Conservation (phyloP, 495 filamentous ascomycete species). For the Penicillium manginii region DNA sequence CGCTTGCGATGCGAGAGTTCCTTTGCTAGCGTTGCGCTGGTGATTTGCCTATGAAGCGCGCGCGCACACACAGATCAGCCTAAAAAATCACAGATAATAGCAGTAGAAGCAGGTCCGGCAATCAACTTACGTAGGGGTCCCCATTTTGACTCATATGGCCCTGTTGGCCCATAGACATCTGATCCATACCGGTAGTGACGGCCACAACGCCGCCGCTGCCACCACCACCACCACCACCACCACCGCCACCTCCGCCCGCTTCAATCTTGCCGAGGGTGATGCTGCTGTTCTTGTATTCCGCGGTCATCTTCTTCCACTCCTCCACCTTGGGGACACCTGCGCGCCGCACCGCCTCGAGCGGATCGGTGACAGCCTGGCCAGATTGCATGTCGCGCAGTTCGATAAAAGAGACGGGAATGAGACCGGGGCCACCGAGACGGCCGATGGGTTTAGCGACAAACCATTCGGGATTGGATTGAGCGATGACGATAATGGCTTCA, state of each 20-base stretch:
- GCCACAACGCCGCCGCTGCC: conserved; percentile 45
- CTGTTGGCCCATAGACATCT: conserved; percentile 67
- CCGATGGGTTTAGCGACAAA: conserved; percentile 99
- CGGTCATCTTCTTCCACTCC: conserved; percentile 99
- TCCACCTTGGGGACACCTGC: conserved; percentile 97
- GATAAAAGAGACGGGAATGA: conserved; percentile 97
- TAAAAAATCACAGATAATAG: too few species aligned
- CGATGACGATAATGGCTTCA: conserved; percentile 97
- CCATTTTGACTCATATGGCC: conserved; percentile 44
- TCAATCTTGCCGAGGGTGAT: conserved; percentile 94
- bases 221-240: conserved; percentile 16
- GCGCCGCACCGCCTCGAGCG: conserved; percentile 81
- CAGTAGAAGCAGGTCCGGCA: too few species aligned
- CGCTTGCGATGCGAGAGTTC: conserved; percentile 35
- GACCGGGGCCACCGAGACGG: conserved; percentile 85
- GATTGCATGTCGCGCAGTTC: conserved; percentile 95
- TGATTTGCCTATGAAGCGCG: conserved; percentile 40
- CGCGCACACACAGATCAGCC: not conserved
- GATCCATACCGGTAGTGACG: conserved; percentile 72
- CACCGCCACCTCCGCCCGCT: not conserved
- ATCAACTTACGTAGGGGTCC: conserved; percentile 53
- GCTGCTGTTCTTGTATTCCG: conserved; percentile 98
- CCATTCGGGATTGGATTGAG: conserved; percentile 99
- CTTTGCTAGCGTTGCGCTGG: conserved; percentile 52
- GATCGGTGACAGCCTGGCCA: conserved; percentile 78